Evolutionary conservation across 768 basidiomycete species (phyloP).

Genomic region (Russula lepida): DNA sequence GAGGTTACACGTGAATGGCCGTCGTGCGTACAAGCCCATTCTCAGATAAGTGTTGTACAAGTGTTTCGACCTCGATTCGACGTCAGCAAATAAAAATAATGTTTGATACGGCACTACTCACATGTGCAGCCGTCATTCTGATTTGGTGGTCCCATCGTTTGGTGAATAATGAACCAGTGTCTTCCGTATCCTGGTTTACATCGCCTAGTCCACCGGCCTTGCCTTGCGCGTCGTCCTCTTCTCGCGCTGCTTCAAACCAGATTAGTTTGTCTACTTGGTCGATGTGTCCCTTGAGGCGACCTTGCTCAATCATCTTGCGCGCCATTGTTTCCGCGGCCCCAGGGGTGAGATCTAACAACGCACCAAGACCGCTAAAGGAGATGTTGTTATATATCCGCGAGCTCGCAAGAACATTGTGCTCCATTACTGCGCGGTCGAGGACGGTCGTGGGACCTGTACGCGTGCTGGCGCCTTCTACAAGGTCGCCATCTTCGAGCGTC

Average conservation of each 20-base stretch:
- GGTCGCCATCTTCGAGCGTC: slow-evolving; percentile 49
- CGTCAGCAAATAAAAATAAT: slow-evolving; percentile 11
- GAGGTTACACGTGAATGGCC: slow-evolving; percentile 20
- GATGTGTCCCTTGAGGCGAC: slow-evolving; percentile 84
- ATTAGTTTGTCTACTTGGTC: slow-evolving; percentile 95
- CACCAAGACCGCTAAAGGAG: slow-evolving; percentile 88
- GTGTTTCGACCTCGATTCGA: slow-evolving; percentile 60
- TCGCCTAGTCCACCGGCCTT: slow-evolving; percentile 92
- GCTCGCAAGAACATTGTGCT: slow-evolving; percentile 94
- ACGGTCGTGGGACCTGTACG: slow-evolving; percentile 92
- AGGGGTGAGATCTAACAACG: slow-evolving; percentile 80
- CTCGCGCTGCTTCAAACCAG: slow-evolving; percentile 80
- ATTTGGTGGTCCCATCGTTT: slow-evolving; percentile 97
- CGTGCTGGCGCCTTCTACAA: slow-evolving; percentile 49
- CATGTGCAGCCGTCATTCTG: slow-evolving; percentile 78
- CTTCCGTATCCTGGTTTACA: slow-evolving; percentile 74
- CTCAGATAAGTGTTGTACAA: slow-evolving; percentile 73
- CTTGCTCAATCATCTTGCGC: slow-evolving; percentile 97
- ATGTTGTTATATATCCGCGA: slow-evolving; percentile 98
- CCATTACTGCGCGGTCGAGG: slow-evolving; percentile 95
- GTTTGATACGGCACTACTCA: slow-evolving; percentile 30
- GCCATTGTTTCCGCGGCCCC: slow-evolving; percentile 97
- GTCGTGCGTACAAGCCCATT: slow-evolving; percentile 51
- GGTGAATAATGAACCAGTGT: slow-evolving; percentile 83
- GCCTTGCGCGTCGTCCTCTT: slow-evolving; percentile 88